Percentiles rank a stretch among this genome's conserved stretches.
Conservation (phyloP, 306 rosid species). For the Alnus rubra region DNA sequence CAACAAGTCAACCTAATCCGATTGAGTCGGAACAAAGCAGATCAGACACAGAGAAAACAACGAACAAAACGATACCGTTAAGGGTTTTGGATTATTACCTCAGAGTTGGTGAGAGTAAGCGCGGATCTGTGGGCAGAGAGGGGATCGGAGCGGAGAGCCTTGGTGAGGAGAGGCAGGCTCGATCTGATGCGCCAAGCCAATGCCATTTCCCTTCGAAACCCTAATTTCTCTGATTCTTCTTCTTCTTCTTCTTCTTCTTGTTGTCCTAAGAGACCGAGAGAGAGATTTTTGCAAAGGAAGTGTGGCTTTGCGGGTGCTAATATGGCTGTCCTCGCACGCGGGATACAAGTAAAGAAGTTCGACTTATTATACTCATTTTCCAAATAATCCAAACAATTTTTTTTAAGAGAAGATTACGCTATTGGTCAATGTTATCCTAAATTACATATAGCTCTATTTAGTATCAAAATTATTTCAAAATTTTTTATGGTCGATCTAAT, state of each 20-base stretch:
- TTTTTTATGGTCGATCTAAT: too few relatives aligned
- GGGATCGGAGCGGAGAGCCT: constrained; percentile 40
- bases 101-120: constrained; percentile 33
- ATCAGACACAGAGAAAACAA: not conserved
- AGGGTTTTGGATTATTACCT: constrained; percentile 33
- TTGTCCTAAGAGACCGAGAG: not conserved
- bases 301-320: not conserved
- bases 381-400: too few relatives aligned
- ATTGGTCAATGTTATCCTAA: too few relatives aligned
- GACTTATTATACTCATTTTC: too few relatives aligned
- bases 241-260: too few relatives aligned
- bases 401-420: too few relatives aligned
- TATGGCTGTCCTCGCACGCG: not conserved
- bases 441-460: too few relatives aligned
- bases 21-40: not conserved
- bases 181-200: constrained; percentile 59
- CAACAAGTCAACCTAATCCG: not conserved
- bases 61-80: not conserved
- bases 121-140: constrained; percentile 42
- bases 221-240: constrained; percentile 36
- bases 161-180: constrained; percentile 49
- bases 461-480: too few relatives aligned
- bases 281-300: not conserved
- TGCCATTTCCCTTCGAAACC: constrained; percentile 62
- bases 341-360: not conserved